Conservation (phyloP, 2,329 filamentous ascomycete genomes). For the Mariannaea sp. region DNA sequence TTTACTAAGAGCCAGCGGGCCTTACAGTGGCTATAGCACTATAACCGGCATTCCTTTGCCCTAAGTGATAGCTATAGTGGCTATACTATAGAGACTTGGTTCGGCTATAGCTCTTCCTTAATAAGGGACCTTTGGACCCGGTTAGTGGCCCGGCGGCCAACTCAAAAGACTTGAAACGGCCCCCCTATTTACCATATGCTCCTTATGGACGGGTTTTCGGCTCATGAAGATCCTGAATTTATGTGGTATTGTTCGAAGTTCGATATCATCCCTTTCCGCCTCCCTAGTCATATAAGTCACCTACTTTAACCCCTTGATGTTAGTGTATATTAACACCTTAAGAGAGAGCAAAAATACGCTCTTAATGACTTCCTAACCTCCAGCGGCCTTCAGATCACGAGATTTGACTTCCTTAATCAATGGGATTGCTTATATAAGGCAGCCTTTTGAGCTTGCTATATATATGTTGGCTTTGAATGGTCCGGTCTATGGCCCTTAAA, state of each 20-base stretch:
- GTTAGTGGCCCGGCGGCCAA: neutral
- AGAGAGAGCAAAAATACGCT: neutral
- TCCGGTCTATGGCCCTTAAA: neutral
- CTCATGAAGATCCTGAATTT: constrained; percentile 6
- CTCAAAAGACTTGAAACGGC: neutral
- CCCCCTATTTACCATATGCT: neutral
- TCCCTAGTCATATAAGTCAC: constrained; percentile 8
- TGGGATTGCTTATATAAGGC: neutral
- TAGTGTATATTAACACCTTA: constrained; percentile 4
- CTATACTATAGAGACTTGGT: neutral
- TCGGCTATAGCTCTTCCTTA: neutral
- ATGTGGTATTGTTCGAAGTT: constrained; percentile 8
- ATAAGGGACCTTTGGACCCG: neutral
- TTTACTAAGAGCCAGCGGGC: neutral
- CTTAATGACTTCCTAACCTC: neutral
- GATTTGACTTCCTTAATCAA: neutral
- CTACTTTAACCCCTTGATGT: constrained; percentile 4
- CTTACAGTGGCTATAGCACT: neutral
- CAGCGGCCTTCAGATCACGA: neutral
- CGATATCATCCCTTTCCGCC: constrained; percentile 2
- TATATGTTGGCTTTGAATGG: constrained; percentile 1
- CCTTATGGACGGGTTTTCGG: constrained; percentile 6
- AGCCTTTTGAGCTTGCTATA: constrained; percentile 1
- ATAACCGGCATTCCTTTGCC: constrained; percentile 1
- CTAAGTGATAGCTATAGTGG: neutral